A percentile compares a stretch with the other conserved stretches of the same genome.
These are phyloP conservation scores for Rhodosporidiobolus odoratus DNA, from an alignment of 768 basidiomycete species.

Conservation along the genomic window DNA sequence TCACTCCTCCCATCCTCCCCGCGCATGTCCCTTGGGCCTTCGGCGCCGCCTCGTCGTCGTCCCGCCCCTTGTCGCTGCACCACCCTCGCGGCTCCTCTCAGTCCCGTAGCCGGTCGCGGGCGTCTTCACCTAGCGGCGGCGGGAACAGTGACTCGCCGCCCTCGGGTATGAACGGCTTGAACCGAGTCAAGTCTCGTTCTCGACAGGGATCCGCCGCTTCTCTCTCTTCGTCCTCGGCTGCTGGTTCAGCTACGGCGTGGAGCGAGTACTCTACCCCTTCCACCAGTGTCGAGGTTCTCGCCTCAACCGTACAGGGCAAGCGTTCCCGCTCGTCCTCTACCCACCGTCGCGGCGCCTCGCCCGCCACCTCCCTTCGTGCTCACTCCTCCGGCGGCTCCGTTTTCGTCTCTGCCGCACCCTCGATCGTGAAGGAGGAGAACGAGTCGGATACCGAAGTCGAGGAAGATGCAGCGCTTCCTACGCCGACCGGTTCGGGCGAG, in stretches of 20 bases:
- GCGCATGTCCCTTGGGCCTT: neutral
- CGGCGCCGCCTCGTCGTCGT: neutral
- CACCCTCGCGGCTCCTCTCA: slow-evolving; percentile 13
- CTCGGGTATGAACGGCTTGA: neutral
- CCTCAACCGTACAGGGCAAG: slow-evolving; percentile 4
- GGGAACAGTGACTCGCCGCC: neutral
- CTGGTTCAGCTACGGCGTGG: neutral
- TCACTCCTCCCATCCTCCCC: slow-evolving; percentile 15
- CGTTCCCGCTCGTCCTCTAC: neutral
- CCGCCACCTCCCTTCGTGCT: neutral
- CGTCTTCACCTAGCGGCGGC: slow-evolving; percentile 2
- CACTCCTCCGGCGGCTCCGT: neutral
- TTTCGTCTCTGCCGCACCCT: neutral
- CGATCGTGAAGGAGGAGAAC: neutral
- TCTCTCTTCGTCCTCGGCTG: slow-evolving; percentile 1
- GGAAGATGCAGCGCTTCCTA: neutral
- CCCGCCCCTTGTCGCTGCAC: slow-evolving; percentile 15
- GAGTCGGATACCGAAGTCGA: neutral
- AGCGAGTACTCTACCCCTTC: slow-evolving; percentile 24
- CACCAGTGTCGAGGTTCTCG: slow-evolving; percentile 20
- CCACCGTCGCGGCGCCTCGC: neutral
- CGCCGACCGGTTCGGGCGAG: neutral
- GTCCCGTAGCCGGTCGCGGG: slow-evolving; percentile 2
- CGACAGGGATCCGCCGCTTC: slow-evolving; percentile 16
- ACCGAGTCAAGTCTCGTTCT: slow-evolving; percentile 5